These are phyloP conservation scores for Leccinum subgranulosum DNA, from an alignment of 768 basidiomycete species.

Conservation along the genomic window DNA sequence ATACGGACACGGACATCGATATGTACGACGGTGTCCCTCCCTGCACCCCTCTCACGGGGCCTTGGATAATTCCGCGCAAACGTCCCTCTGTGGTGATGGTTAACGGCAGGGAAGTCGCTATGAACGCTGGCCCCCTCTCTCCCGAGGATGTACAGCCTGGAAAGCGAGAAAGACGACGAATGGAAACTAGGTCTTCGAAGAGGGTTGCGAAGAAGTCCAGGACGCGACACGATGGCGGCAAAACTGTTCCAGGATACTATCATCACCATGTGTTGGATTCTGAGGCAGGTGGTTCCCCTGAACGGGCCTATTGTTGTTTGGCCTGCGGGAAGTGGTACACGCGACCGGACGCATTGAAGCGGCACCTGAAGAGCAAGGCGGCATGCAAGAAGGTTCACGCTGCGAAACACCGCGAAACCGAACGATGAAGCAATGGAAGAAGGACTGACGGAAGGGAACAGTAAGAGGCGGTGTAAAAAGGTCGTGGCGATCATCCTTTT, in stretches of 20 bases:
- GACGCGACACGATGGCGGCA: constrained; percentile 1
- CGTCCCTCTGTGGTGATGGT: constrained; percentile 18
- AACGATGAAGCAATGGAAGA: constrained; percentile 2
- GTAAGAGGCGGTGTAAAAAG: constrained; percentile 11
- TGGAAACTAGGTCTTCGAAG: background rate
- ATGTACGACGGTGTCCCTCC: constrained; percentile 6
- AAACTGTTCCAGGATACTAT: background rate
- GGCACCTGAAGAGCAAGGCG: constrained; percentile 29
- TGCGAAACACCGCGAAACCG: constrained; percentile 7
- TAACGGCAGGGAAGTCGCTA: background rate
- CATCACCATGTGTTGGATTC: background rate
- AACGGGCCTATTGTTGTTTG: constrained; percentile 12
- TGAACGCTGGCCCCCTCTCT: background rate
- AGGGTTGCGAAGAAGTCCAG: constrained; percentile 13
- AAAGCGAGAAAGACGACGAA: constrained; percentile 16
- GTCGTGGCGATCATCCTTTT: constrained; percentile 2
- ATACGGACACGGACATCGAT: constrained; percentile 19
- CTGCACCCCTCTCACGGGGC: constrained; percentile 5
- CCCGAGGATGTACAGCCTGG: constrained; percentile 4
- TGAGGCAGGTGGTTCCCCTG: background rate
- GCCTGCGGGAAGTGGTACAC: constrained; percentile 29
- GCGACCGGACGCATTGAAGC: constrained; percentile 31
- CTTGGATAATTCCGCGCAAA: constrained; percentile 21
- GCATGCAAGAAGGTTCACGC: constrained; percentile 25
- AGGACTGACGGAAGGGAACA: constrained; percentile 15